These are phyloP conservation scores for Ustilaginoidea virens DNA, from an alignment of 2,329 filamentous ascomycete species.

Conservation along the genomic window DNA sequence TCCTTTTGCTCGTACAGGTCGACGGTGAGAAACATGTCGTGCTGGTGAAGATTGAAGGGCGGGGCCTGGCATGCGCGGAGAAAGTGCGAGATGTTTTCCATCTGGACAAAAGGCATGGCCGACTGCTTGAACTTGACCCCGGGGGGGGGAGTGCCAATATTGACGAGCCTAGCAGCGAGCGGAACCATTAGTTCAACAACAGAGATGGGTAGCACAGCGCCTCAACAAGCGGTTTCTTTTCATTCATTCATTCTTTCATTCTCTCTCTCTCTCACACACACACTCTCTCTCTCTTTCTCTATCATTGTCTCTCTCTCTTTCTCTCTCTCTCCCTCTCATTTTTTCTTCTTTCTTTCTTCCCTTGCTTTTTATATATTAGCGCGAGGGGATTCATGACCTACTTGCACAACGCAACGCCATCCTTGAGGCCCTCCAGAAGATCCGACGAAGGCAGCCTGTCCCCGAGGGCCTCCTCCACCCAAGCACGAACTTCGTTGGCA, in stretches of 20 bases:
- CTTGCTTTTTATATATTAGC: too few species aligned
- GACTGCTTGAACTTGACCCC: constrained; percentile 84
- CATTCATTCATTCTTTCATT: too few species aligned
- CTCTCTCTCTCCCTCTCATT: too few species aligned
- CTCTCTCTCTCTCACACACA: too few species aligned
- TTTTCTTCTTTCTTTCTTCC: too few species aligned
- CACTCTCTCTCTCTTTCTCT: too few species aligned
- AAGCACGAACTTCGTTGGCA: constrained; percentile 67
- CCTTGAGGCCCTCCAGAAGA: constrained; percentile 71
- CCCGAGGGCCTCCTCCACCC: constrained; percentile 73
- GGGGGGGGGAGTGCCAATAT: constrained; percentile 60
- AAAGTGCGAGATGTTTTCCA: constrained; percentile 98
- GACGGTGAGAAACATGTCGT: constrained; percentile 94
- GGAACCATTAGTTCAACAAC: too few species aligned
- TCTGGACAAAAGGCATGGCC: constrained; percentile 94
- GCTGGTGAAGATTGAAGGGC: constrained; percentile 75
- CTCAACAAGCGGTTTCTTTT: too few species aligned
- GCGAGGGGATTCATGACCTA: too few species aligned
- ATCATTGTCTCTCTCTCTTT: too few species aligned
- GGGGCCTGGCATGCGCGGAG: constrained; percentile 72
- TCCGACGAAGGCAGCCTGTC: constrained; percentile 59
- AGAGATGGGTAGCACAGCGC: background rate
- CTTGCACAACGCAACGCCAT: constrained; percentile 89
- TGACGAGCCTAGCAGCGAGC: constrained; percentile 66
- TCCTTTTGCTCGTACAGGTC: constrained; percentile 94